Conservation (phyloP, 768 basidiomycete species). For the Suillus weaverae region DNA sequence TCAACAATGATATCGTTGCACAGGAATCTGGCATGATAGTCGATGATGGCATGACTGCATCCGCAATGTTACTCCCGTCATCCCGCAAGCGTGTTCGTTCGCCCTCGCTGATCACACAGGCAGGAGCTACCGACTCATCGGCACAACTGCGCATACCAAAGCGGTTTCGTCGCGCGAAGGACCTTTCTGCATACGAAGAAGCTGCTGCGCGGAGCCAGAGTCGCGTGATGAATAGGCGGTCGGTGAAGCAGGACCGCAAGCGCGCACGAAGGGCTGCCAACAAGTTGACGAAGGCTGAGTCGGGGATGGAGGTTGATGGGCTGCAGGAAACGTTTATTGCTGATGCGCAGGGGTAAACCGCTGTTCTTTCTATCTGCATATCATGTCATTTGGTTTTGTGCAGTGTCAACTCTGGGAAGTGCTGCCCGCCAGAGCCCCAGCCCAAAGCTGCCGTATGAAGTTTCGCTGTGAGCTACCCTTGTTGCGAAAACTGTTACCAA, state of each 20-base stretch:
- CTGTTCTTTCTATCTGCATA: background rate
- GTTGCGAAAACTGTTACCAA: background rate
- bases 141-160: slow-evolving; percentile 47
- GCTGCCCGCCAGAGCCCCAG: background rate
- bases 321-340: slow-evolving; percentile 18
- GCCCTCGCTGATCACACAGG: slow-evolving; percentile 37
- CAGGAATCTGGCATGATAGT: slow-evolving; percentile 37
- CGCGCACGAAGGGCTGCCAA: slow-evolving; percentile 54
- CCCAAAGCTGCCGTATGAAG: background rate
- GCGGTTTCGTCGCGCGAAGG: slow-evolving; percentile 57
- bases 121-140: slow-evolving; percentile 36
- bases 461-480: background rate
- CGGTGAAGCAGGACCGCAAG: slow-evolving; percentile 67
- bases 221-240: slow-evolving; percentile 53
- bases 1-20: slow-evolving; percentile 36
- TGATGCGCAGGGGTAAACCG: slow-evolving; percentile 1
- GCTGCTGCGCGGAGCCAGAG: slow-evolving; percentile 49
- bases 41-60: slow-evolving; percentile 38
- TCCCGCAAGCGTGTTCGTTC: slow-evolving; percentile 6
- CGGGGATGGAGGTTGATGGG: slow-evolving; percentile 34
- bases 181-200: slow-evolving; percentile 53
- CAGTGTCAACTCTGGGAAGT: background rate
- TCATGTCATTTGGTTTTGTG: background rate
- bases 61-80: slow-evolving; percentile 28
- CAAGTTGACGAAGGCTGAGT: slow-evolving; percentile 15